Evolutionary conservation across 2,329 filamentous ascomycete genomes (phyloP), one percentile per base, ranked within the genome.

Genomic region (Cordyceps farinosa): DNA sequence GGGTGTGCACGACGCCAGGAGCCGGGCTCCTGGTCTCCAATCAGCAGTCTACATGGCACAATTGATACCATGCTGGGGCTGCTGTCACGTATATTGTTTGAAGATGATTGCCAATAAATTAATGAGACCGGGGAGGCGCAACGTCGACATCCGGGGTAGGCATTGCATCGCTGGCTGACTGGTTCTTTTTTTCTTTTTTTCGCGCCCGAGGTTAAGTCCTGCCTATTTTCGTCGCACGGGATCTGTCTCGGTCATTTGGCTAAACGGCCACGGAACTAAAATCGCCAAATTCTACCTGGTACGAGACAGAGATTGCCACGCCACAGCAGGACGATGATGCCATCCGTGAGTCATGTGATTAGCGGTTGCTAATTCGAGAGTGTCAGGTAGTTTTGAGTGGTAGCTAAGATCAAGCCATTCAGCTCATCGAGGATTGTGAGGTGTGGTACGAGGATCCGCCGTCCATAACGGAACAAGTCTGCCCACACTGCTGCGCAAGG

Each of bases 31-130:
- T 53, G 58, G 47, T 53, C 11, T 38, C 22, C 15, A 38, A 47
- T 32, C 30, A n/a, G 42, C 45, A n/a, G 44, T 51, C 45, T 32
- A 32, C n/a, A 34, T 52, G 47, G 17, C 58, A 45, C 58, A 52
- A 7, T 27, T 36, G 27, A 45, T 34, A 45, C 6, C 56, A 59
- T 48, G 34, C 32, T 27, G 47, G 36, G 47, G 36, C 29, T 15
- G 47, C 29, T 53, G 58, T 53, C 58, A 53, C 48, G 29, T 29
- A 61, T 53, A 45, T 45, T 61, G 58, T 61, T 61, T 61, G 58
- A 53, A 53, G 38, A 61, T 53, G 29, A 61, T 61, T 61, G 58
- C 48, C 48, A 52, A 53, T 61, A 52, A 53, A 61, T 61, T 53
- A 61, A 53, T 29, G 29, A 45, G 27, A 36, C 38, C 38, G 22